Evolutionary conservation across 2,329 filamentous ascomycete genomes (phyloP).

Genomic region (Cladosporium sp.): DNA sequence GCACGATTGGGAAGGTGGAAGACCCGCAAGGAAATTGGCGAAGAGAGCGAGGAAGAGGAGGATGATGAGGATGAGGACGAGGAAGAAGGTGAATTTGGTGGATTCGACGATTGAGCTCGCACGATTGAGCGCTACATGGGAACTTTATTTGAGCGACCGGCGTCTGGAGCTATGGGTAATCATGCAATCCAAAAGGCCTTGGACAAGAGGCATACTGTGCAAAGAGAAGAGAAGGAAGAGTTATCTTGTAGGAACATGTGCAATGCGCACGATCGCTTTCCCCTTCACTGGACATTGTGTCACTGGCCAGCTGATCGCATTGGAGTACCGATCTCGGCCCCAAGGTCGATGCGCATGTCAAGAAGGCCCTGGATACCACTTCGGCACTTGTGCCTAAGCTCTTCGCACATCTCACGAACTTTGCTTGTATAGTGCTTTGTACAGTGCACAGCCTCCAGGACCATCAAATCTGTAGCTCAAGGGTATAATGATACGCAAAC

Average conservation of each 20-base stretch:
- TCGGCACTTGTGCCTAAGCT: not conserved
- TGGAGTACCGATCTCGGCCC: no score
- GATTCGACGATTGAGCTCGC: slow-evolving; percentile 58
- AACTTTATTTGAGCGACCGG: not conserved
- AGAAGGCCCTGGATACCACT: not conserved
- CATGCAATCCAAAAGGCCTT: no score
- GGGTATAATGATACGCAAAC: not conserved
- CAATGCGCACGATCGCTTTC: no score
- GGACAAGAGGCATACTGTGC: no score
- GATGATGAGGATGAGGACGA: slow-evolving; percentile 27
- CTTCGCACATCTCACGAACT: not conserved
- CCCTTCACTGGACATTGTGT: no score
- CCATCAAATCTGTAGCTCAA: not conserved
- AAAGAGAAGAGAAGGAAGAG: no score
- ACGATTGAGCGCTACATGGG: no score
- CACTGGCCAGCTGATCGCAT: no score
- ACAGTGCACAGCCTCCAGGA: not conserved
- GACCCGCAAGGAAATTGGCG: slow-evolving; percentile 33
- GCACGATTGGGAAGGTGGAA: slow-evolving; percentile 65
- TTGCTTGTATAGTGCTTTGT: not conserved
- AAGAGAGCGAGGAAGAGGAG: slow-evolving; percentile 38
- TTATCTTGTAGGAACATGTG: no score
- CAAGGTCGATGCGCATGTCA: not conserved
- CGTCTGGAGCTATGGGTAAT: not conserved
- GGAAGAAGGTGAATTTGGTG: slow-evolving; percentile 42